These are phyloP conservation scores for Trichoderma sp. DNA, from an alignment of 2,329 filamentous ascomycete species.

Conservation along the genomic window DNA sequence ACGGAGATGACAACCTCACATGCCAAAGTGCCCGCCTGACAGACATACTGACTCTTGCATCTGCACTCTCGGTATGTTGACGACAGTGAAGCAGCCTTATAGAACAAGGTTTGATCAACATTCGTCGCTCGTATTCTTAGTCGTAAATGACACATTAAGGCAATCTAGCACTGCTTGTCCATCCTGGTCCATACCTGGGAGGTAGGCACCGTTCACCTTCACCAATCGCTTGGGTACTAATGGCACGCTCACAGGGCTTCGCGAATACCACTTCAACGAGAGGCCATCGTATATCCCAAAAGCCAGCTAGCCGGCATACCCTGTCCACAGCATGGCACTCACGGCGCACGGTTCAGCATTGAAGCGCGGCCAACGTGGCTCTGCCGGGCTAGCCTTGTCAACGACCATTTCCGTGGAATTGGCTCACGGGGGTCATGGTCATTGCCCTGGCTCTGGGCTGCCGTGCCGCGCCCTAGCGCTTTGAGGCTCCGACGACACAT, in stretches of 20 bases:
- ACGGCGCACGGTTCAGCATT: conserved; percentile 5
- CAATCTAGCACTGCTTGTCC: background rate
- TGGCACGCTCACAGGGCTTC: background rate
- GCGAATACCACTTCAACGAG: background rate
- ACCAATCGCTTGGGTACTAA: background rate
- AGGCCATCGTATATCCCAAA: background rate
- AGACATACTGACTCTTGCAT: background rate
- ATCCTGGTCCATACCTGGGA: background rate
- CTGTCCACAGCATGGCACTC: background rate
- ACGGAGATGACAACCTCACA: background rate
- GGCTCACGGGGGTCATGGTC: background rate
- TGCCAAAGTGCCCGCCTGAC: background rate
- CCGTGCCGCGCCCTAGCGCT: conserved; percentile 10
- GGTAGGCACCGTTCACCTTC: background rate
- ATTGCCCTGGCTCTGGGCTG: conserved; percentile 17
- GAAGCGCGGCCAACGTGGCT: conserved; percentile 18
- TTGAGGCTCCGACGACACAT: conserved; percentile 3
- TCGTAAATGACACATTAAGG: background rate
- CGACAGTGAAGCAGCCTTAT: background rate
- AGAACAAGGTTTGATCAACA: background rate
- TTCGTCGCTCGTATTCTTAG: background rate
- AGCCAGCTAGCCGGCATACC: background rate
- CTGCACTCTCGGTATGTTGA: background rate
- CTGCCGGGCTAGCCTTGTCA: conserved; percentile 10
- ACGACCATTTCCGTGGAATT: conserved; percentile 17